Evolutionary conservation across 1,139 yeast genomes (phyloP).

Genomic region (Hansenula sp.): DNA sequence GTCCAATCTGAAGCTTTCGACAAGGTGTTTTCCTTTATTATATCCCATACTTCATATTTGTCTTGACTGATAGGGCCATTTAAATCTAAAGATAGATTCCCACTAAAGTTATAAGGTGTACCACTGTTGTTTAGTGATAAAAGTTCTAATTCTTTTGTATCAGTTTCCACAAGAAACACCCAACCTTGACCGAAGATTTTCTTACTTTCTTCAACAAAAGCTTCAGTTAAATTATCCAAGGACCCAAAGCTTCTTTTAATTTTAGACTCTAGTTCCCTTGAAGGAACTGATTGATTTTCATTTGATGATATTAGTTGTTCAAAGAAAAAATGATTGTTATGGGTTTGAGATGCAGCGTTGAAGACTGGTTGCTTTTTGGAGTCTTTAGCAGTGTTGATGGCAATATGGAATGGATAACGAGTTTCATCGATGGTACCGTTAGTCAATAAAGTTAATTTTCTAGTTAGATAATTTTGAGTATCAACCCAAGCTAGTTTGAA

Average conservation of each 20-base stretch:
- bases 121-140: conserved; percentile 80
- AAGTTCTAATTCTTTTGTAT: conserved; percentile 61
- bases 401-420: conserved; percentile 71
- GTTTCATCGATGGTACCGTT: conserved; percentile 79
- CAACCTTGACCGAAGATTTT: conserved; percentile 67
- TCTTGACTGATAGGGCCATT: conserved; percentile 63
- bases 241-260: conserved; percentile 20
- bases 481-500: conserved; percentile 77
- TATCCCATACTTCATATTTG: conserved; percentile 44
- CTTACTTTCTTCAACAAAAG: conserved; percentile 40
- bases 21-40: conserved; percentile 41
- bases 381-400: conserved; percentile 68
- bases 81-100: conserved; percentile 73
- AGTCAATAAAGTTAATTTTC: conserved; percentile 65
- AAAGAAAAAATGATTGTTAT: conserved; percentile 87
- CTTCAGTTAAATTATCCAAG: conserved; percentile 31
- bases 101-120: conserved; percentile 78
- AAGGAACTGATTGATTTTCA: conserved; percentile 37
- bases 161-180: conserved; percentile 79
- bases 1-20: conserved; percentile 50
- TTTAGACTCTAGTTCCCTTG: conserved; percentile 37
- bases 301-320: conserved; percentile 49
- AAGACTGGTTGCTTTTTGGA: conserved; percentile 68
- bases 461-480: conserved; percentile 67
- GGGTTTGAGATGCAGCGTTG: conserved; percentile 88